Percentiles rank a stretch among this genome's conserved stretches.
These are phyloP conservation scores for Colletotrichum liriopes DNA, from an alignment of 2,329 filamentous ascomycete species.

Conservation along the genomic window DNA sequence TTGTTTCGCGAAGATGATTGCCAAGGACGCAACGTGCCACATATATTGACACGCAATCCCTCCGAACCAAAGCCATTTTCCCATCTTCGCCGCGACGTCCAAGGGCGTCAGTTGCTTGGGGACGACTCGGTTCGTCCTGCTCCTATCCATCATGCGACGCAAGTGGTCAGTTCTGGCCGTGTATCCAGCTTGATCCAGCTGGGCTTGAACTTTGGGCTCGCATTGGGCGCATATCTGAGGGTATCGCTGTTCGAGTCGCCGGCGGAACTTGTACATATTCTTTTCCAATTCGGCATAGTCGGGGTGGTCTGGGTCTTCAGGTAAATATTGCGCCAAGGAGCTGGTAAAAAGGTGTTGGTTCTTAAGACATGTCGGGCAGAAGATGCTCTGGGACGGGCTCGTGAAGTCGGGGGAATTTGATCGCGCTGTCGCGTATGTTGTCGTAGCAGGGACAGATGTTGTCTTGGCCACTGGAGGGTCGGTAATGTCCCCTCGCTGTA, in stretches of 20 bases:
- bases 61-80: conserved; percentile 64
- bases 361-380: conserved; percentile 85
- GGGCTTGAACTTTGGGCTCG: conserved; percentile 79
- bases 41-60: conserved; percentile 62
- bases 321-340: conserved; percentile 85
- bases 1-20: conserved; percentile 28
- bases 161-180: conserved; percentile 88
- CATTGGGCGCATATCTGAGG: conserved; percentile 91
- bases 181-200: conserved; percentile 81
- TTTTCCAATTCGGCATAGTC: conserved; percentile 79
- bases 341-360: conserved; percentile 89
- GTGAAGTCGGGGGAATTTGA: conserved; percentile 54
- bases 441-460: conserved; percentile 58
- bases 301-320: conserved; percentile 74
- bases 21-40: conserved; percentile 63
- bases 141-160: conserved; percentile 81
- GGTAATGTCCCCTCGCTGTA: conserved; percentile 87
- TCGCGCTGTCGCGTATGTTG: conserved; percentile 65
- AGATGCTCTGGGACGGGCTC: conserved; percentile 58
- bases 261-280: conserved; percentile 79
- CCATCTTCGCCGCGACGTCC: conserved; percentile 60
- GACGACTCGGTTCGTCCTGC: conserved; percentile 61
- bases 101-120: conserved; percentile 58
- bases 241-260: conserved; percentile 84
- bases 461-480: conserved; percentile 82